phyloP scores from a whole-genome alignment of 345 rosid genomes.

The Hibiscus mutabilis region DNA sequence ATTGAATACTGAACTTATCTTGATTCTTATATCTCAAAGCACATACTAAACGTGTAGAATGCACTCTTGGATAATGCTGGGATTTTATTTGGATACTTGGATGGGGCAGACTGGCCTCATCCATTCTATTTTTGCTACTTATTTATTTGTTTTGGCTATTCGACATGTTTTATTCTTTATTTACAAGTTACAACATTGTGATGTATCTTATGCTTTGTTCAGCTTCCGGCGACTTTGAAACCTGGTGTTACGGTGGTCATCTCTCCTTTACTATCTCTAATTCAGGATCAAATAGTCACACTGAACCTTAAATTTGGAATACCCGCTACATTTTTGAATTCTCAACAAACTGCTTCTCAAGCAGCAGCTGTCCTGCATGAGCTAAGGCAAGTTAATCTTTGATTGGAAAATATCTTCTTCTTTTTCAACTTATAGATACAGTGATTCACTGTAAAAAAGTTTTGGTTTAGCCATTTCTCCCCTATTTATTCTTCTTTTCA shows the following conservation, averaged over 20 bases:
- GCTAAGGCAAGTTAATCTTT: constrained; percentile 52
- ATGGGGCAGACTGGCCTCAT: neutral
- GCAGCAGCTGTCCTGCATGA: constrained; percentile 71
- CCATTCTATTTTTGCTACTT: neutral
- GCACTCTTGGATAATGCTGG: neutral
- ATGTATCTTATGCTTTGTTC: constrained; percentile 17
- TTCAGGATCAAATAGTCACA: constrained; percentile 87
- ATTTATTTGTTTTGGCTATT: neutral
- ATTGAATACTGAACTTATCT: neutral
- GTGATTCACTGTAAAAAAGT: neutral
- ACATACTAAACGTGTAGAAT: neutral
- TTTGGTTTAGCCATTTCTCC: neutral
- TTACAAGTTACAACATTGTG: neutral
- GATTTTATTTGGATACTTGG: neutral
- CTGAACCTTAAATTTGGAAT: constrained; percentile 70
- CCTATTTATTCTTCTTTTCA: constrained; percentile 9
- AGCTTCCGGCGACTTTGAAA: constrained; percentile 87
- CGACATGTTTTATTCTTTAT: neutral
- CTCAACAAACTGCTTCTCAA: constrained; percentile 80
- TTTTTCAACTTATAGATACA: neutral
- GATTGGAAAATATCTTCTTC: neutral
- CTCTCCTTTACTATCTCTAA: constrained; percentile 78
- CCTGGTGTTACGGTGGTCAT: constrained; percentile 82
- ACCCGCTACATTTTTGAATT: constrained; percentile 81
- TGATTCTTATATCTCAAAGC: neutral